phyloP scores from a whole-genome alignment of 2,329 filamentous ascomycete species.

The Beauveria scarabaeidicola region DNA sequence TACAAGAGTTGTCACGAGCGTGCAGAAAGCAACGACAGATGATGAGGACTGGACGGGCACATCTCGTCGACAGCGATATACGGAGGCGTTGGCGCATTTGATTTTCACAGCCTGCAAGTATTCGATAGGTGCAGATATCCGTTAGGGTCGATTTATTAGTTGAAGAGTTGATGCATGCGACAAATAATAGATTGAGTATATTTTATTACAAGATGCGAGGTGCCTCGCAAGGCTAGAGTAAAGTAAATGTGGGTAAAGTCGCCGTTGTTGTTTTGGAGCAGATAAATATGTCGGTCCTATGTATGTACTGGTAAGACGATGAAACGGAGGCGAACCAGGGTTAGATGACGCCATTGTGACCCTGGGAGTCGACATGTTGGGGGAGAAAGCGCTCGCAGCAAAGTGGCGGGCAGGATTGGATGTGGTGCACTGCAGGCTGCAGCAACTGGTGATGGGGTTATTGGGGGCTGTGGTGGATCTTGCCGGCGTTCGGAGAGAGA shows the following conservation, averaged over 20 bases:
- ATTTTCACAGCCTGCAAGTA: background rate
- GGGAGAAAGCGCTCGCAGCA: background rate
- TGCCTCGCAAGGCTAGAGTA: background rate
- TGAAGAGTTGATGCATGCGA: background rate
- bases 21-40: background rate
- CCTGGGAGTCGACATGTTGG: background rate
- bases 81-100: background rate
- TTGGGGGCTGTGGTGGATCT: background rate
- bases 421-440: background rate
- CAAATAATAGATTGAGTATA: background rate
- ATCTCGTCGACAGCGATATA: background rate
- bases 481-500: slow-evolving; percentile 2
- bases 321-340: slow-evolving; percentile 3
- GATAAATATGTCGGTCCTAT: too few relatives aligned
- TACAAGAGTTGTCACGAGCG: background rate
- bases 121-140: background rate
- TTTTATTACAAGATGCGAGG: background rate
- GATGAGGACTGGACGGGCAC: background rate
- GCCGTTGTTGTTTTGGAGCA: too few relatives aligned
- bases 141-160: background rate
- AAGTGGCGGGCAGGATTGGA: background rate
- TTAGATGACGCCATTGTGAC: slow-evolving; percentile 11
- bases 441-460: background rate
- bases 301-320: too few relatives aligned
- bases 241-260: background rate